A percentile compares a stretch with the other conserved stretches of the same genome.
Conservation (phyloP, 176 grass and related monocot species). For the Chloris gayana region DNA sequence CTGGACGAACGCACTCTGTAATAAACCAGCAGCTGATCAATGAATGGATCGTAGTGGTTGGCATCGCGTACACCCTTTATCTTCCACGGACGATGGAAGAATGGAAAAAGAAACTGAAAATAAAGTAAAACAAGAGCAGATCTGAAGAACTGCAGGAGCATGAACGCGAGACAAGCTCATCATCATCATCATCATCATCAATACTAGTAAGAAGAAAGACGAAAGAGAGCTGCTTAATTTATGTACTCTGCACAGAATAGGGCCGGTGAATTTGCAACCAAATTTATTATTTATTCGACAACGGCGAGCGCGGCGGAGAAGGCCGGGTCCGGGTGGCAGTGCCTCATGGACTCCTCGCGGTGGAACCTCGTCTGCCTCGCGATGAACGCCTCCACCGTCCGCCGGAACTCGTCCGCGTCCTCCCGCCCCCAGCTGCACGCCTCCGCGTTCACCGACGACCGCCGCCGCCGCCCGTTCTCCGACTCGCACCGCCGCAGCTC, state of each 20-base stretch:
- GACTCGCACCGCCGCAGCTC: conserved; percentile 70
- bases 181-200: too few relatives aligned
- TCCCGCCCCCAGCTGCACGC: conserved; percentile 39
- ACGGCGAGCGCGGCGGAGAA: conserved; percentile 20
- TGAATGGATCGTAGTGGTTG: not conserved
- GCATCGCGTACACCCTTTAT: not conserved
- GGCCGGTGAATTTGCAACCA: not conserved
- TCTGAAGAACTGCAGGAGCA: not conserved
- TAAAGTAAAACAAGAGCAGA: not conserved
- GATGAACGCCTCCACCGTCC: conserved; percentile 87
- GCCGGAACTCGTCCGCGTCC: conserved; percentile 77
- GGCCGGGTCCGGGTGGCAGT: conserved; percentile 22
- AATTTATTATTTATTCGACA: conserved; percentile 43
- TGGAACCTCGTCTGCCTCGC: conserved; percentile 79
- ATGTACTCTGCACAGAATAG: conserved; percentile 35
- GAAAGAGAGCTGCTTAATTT: conserved; percentile 27
- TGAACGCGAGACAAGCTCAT: not conserved
- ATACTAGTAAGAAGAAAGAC: too few relatives aligned
- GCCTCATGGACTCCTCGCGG: conserved; percentile 71
- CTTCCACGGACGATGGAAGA: not conserved
- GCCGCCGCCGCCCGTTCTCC: conserved; percentile 47
- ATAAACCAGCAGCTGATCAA: too few relatives aligned
- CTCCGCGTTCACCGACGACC: conserved; percentile 45
- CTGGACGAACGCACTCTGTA: not conserved
- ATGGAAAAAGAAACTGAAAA: too few relatives aligned